These are phyloP conservation scores for Nemania bipapillata DNA, from an alignment of 2,329 filamentous ascomycete genomes.

Conservation along the genomic window DNA sequence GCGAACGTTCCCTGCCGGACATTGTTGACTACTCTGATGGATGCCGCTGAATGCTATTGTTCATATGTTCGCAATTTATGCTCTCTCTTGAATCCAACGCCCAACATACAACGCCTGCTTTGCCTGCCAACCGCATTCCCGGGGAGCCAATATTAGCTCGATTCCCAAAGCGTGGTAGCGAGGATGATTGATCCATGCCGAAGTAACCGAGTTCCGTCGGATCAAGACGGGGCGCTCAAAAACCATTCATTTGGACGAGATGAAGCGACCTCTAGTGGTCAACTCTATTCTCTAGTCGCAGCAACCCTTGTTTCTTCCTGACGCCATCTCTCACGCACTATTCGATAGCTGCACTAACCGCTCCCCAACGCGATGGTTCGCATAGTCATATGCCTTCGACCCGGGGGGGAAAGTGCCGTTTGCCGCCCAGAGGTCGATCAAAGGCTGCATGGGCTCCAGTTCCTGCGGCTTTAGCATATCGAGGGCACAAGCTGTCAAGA, in stretches of 20 bases:
- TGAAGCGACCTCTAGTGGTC: background rate
- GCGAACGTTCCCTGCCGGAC: constrained; percentile 7
- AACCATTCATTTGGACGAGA: constrained; percentile 11
- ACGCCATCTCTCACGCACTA: constrained; percentile 38
- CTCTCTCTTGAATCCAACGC: constrained; percentile 25
- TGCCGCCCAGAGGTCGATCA: constrained; percentile 90
- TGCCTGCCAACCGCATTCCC: constrained; percentile 11
- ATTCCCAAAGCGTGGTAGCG: constrained; percentile 12
- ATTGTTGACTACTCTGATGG: constrained; percentile 16
- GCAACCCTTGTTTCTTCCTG: background rate
- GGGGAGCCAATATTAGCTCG: background rate
- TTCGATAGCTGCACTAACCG: constrained; percentile 63
- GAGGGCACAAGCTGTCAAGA: constrained; percentile 81
- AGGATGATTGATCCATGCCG: constrained; percentile 23
- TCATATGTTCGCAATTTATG: constrained; percentile 19
- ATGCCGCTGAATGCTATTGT: constrained; percentile 22
- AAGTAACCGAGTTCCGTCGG: constrained; percentile 13
- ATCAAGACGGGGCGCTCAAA: background rate
- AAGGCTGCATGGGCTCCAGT: constrained; percentile 92
- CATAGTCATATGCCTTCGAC: constrained; percentile 73
- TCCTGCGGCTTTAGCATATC: constrained; percentile 89
- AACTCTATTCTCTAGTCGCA: background rate
- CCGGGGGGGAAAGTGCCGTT: constrained; percentile 87
- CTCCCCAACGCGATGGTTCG: constrained; percentile 70
- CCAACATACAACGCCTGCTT: constrained; percentile 30